Percentiles rank a stretch among this genome's conserved stretches.
These are phyloP conservation scores for Aureobasidium subglaciale DNA, from an alignment of 2,329 filamentous ascomycete species.

Conservation along the genomic window DNA sequence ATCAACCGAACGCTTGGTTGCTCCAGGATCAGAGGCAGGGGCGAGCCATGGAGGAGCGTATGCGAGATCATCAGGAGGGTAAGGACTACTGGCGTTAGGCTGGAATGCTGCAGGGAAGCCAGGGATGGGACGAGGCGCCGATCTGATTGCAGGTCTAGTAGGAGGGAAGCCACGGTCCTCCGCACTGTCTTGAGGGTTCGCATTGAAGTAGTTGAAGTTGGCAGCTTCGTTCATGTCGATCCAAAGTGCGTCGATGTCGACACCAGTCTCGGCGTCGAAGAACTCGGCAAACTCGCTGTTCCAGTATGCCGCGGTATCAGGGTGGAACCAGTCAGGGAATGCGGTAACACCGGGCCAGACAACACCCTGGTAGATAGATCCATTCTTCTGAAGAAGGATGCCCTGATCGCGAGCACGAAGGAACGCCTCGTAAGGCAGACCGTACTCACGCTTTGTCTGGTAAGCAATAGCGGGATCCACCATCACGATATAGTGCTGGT, in stretches of 20 bases:
- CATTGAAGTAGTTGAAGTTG: slow-evolving; percentile 44
- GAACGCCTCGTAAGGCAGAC: background rate
- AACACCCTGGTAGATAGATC: slow-evolving; percentile 51
- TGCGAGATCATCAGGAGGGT: slow-evolving; percentile 4
- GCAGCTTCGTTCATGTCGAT: slow-evolving; percentile 59
- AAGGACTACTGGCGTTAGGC: slow-evolving; percentile 32
- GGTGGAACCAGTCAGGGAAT: slow-evolving; percentile 62
- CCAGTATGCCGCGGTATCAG: slow-evolving; percentile 61
- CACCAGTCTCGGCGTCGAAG: slow-evolving; percentile 56
- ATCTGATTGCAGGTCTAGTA: slow-evolving; percentile 53
- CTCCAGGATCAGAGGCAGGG: slow-evolving; percentile 4
- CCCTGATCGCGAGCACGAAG: slow-evolving; percentile 28
- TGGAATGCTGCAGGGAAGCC: slow-evolving; percentile 65
- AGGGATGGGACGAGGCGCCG: slow-evolving; percentile 55
- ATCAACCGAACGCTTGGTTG: background rate
- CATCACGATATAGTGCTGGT: slow-evolving; percentile 51
- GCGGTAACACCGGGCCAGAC: slow-evolving; percentile 62
- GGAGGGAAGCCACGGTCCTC: slow-evolving; percentile 48
- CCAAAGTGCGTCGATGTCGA: slow-evolving; percentile 71
- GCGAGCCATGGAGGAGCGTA: slow-evolving; percentile 12
- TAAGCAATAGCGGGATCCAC: slow-evolving; percentile 59
- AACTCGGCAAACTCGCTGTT: slow-evolving; percentile 58
- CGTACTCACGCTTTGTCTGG: slow-evolving; percentile 17
- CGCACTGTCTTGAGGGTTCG: slow-evolving; percentile 31
- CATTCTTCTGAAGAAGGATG: slow-evolving; percentile 53